Conservation (phyloP, 2,329 filamentous ascomycete genomes). For the Talaromyces atroroseus region DNA sequence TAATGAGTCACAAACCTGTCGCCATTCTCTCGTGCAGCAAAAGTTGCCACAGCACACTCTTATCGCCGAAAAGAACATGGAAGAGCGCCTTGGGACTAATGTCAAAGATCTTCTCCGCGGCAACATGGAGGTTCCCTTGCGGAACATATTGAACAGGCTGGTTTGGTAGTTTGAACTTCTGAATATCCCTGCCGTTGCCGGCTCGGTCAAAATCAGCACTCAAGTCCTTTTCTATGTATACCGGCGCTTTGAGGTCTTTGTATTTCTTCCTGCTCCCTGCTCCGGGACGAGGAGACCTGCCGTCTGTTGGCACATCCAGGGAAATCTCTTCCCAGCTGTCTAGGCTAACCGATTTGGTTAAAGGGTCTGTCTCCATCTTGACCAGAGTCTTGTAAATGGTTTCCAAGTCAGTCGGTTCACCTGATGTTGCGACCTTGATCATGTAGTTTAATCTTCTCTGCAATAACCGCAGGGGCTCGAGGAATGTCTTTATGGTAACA, state of each 20-base stretch:
- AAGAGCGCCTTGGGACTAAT: conserved; percentile 92
- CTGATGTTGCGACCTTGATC: conserved; percentile 70
- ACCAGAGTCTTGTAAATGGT: conserved; percentile 67
- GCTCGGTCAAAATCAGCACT: conserved; percentile 41
- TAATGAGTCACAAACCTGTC: conserved; percentile 40
- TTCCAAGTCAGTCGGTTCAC: conserved; percentile 63
- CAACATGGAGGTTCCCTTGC: conserved; percentile 68
- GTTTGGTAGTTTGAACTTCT: conserved; percentile 75
- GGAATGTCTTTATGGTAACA: conserved; percentile 85
- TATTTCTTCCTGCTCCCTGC: conserved; percentile 31
- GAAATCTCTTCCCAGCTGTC: conserved; percentile 90
- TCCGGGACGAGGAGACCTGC: conserved; percentile 43
- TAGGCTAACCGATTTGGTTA: conserved; percentile 62
- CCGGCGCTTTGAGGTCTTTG: conserved; percentile 51
- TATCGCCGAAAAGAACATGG: conserved; percentile 94
- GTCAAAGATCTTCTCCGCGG: conserved; percentile 76
- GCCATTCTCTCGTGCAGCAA: conserved; percentile 79
- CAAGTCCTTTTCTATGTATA: conserved; percentile 59
- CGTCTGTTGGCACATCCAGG: conserved; percentile 55
- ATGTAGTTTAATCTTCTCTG: conserved; percentile 80
- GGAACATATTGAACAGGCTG: conserved; percentile 81
- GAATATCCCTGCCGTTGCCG: conserved; percentile 42
- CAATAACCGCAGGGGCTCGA: conserved; percentile 78
- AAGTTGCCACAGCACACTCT: conserved; percentile 87
- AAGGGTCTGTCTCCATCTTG: conserved; percentile 62